A percentile compares a stretch with the other conserved stretches of the same genome.
Conservation (phyloP, 1,284 basidiomycete genomes). For the Puccinia horiana region DNA sequence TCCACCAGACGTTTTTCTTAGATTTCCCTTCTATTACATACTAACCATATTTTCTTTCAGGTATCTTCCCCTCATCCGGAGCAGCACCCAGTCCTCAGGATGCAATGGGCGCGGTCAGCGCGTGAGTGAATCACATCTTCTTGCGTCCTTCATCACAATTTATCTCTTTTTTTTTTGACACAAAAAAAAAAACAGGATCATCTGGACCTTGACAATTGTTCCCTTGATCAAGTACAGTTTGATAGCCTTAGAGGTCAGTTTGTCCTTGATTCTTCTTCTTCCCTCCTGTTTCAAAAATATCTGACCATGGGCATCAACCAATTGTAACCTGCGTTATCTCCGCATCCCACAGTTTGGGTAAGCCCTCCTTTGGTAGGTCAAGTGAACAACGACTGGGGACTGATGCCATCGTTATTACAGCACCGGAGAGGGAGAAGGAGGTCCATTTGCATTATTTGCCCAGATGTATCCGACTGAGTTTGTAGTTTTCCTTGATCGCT, state of each 20-base stretch:
- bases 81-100: slow-evolving; percentile 41
- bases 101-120: slow-evolving; percentile 41
- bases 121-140: not conserved
- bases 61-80: slow-evolving; percentile 34
- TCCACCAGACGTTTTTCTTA: not conserved
- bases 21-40: not conserved
- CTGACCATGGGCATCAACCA: not conserved
- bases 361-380: not conserved
- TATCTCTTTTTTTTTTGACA: not conserved
- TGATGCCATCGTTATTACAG: not conserved
- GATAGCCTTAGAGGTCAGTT: slow-evolving; percentile 44
- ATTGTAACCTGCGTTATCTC: not conserved
- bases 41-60: not conserved
- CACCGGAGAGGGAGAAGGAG: slow-evolving; percentile 49
- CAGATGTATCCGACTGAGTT: slow-evolving; percentile 48
- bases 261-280: not conserved
- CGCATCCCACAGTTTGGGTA: slow-evolving; percentile 17
- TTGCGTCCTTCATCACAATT: not conserved
- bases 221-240: slow-evolving; percentile 47
- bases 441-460: slow-evolving; percentile 48
- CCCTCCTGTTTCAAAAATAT: not conserved
- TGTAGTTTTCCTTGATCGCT: not conserved
- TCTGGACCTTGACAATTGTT: slow-evolving; percentile 47
- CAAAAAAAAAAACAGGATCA: slow-evolving; percentile 17
- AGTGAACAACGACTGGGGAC: not conserved